A percentile compares a stretch with the other conserved stretches of the same genome.
Conservation (phyloP, 306 rosid species). For the Vachellia collinsii region DNA sequence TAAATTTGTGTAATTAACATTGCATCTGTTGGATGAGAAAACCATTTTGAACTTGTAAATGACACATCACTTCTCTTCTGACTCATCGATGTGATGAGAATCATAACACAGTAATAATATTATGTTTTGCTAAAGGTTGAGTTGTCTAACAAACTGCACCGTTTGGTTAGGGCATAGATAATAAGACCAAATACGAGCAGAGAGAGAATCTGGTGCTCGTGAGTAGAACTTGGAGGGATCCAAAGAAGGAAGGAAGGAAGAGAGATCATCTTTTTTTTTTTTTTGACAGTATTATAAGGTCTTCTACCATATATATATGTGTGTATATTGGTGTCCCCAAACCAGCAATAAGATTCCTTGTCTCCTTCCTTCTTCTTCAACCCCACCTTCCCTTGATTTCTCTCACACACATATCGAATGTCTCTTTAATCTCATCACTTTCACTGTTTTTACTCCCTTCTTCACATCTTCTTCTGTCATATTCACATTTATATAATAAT, state of each 20-base stretch:
- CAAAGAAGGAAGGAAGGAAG: constrained; percentile 46
- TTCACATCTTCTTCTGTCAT: constrained; percentile 12
- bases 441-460: constrained; percentile 5
- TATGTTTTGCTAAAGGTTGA: background rate
- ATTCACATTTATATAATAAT: background rate
- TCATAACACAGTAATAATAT: too few species aligned
- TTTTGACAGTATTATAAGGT: constrained; percentile 26
- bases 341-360: constrained; percentile 53
- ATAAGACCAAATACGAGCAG: constrained; percentile 36
- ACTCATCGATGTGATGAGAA: too few species aligned
- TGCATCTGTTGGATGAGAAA: too few species aligned
- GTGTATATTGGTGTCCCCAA: background rate
- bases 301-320: background rate
- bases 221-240: constrained; percentile 62
- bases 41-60: too few species aligned
- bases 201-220: constrained; percentile 45
- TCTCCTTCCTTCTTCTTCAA: constrained; percentile 27
- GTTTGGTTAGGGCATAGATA: background rate
- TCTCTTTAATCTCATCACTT: constrained; percentile 25
- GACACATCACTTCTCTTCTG: too few species aligned
- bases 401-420: constrained; percentile 31
- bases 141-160: background rate
- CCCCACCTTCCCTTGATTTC: constrained; percentile 22
- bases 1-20: too few species aligned
- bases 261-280: constrained; percentile 22